phyloP scores from a whole-genome alignment of 768 basidiomycete genomes.

The Hirschioporus abietinus region DNA sequence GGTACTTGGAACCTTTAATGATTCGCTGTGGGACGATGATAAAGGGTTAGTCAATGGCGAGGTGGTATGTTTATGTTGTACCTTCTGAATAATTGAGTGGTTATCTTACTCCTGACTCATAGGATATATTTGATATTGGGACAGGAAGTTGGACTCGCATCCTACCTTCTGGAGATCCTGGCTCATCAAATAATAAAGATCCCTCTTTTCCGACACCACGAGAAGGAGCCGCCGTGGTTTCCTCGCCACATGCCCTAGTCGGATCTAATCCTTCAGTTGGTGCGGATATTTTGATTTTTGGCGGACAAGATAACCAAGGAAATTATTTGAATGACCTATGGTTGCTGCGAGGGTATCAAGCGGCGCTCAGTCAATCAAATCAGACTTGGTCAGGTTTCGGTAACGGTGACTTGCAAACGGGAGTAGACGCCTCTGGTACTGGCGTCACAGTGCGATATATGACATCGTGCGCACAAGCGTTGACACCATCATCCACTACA shows the following conservation, averaged over 20 bases:
- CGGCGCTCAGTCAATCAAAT: conserved; percentile 48
- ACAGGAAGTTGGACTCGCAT: conserved; percentile 68
- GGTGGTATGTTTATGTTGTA: conserved; percentile 45
- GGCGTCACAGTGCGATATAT: conserved; percentile 62
- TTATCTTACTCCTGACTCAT: conserved; percentile 5
- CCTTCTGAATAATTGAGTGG: neutral
- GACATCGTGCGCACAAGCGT: conserved; percentile 48
- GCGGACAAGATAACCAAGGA: conserved; percentile 64
- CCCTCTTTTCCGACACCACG: conserved; percentile 59
- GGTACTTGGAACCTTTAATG: conserved; percentile 62
- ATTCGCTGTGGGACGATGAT: conserved; percentile 61
- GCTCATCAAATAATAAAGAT: conserved; percentile 32
- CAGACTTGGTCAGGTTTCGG: conserved; percentile 62
- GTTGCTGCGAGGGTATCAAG: conserved; percentile 70
- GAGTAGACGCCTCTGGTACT: conserved; percentile 57
- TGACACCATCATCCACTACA: conserved; percentile 21
- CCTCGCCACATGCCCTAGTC: conserved; percentile 49
- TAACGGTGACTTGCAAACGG: conserved; percentile 54
- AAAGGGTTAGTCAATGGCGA: conserved; percentile 60
- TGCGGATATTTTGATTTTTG: conserved; percentile 74
- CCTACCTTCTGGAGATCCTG: conserved; percentile 73
- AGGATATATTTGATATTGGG: conserved; percentile 59
- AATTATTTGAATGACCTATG: conserved; percentile 71
- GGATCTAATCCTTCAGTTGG: conserved; percentile 42
- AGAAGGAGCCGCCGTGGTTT: conserved; percentile 62